phyloP scores from a whole-genome alignment of 768 basidiomycete species.

The Roridomyces roridus region DNA sequence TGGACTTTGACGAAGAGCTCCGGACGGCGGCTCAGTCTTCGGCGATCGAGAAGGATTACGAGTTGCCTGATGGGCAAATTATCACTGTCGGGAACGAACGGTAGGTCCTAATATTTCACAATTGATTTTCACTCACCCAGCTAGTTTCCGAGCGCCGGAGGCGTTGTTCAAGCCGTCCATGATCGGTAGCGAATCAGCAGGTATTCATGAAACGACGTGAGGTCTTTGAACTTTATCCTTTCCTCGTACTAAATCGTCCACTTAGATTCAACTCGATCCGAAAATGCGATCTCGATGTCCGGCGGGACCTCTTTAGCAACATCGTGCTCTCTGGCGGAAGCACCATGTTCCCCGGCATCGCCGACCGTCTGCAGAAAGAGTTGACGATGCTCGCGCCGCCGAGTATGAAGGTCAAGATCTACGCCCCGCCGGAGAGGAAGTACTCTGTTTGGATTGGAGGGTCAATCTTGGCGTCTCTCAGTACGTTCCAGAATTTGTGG shows the following conservation, averaged over 20 bases:
- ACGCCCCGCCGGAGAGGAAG: conserved; percentile 70
- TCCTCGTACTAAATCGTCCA: neutral
- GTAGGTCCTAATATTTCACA: no score
- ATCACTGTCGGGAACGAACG: conserved; percentile 79
- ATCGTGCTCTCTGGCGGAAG: no score
- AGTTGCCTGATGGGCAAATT: conserved; percentile 47
- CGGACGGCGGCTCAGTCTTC: conserved; percentile 9
- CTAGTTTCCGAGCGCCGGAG: conserved; percentile 66
- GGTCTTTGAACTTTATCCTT: conserved; percentile 28
- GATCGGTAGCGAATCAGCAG: conserved; percentile 60
- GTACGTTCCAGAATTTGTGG: no score
- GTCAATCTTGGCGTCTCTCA: no score
- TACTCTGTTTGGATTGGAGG: conserved; percentile 56
- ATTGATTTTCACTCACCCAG: neutral
- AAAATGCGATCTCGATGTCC: conserved; percentile 6
- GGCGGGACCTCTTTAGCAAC: neutral
- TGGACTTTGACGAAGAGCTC: conserved; percentile 30
- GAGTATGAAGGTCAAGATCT: conserved; percentile 58
- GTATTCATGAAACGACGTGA: conserved; percentile 1
- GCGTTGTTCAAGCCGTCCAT: conserved; percentile 75
- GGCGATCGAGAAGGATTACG: conserved; percentile 8
- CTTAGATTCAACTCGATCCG: neutral
- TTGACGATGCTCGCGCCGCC: conserved; percentile 65
- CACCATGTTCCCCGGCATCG: conserved; percentile 1
- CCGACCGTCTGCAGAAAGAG: conserved; percentile 73